Evolutionary conservation across 768 basidiomycete species (phyloP).

Genomic region (Suillus subluteus): DNA sequence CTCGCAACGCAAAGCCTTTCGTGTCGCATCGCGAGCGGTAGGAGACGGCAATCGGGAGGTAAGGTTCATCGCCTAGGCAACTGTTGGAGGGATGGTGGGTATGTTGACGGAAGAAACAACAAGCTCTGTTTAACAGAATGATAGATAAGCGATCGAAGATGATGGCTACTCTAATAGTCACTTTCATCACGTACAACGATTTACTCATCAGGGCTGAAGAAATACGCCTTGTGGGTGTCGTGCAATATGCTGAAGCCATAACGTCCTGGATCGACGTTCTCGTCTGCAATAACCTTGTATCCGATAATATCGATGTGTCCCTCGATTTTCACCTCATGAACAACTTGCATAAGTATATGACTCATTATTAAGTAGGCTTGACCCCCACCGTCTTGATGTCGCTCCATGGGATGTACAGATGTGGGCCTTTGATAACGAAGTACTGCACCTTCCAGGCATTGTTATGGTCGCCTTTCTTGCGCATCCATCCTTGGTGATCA

Average conservation of each 20-base stretch:
- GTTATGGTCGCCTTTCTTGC: slow-evolving; percentile 71
- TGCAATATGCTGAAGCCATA: slow-evolving; percentile 97
- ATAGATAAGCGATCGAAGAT: slow-evolving; percentile 3
- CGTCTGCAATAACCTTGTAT: slow-evolving; percentile 92
- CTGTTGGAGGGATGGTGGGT: slow-evolving; percentile 91
- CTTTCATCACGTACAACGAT: slow-evolving; percentile 93
- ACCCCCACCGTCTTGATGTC: slow-evolving; percentile 54
- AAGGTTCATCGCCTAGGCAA: slow-evolving; percentile 96
- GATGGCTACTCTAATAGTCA: slow-evolving; percentile 78
- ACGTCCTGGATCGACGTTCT: slow-evolving; percentile 87
- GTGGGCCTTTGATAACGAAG: slow-evolving; percentile 89
- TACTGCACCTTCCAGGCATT: slow-evolving; percentile 92
- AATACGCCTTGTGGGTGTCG: slow-evolving; percentile 84
- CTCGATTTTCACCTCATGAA: slow-evolving; percentile 91
- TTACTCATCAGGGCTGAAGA: slow-evolving; percentile 91
- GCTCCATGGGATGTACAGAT: slow-evolving; percentile 86
- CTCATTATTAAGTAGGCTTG: slow-evolving; percentile 1
- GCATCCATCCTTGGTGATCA: too few species aligned
- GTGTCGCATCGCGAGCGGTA: slow-evolving; percentile 81
- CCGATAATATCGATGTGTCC: slow-evolving; percentile 93
- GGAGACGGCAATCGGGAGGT: slow-evolving; percentile 95
- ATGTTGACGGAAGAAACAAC: slow-evolving; percentile 97
- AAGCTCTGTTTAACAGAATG: slow-evolving; percentile 58
- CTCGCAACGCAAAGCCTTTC: slow-evolving; percentile 83
- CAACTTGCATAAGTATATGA: slow-evolving; percentile 6